Evolutionary conservation across 768 basidiomycete species (phyloP).

Genomic region (Boletus vinaceobasis): DNA sequence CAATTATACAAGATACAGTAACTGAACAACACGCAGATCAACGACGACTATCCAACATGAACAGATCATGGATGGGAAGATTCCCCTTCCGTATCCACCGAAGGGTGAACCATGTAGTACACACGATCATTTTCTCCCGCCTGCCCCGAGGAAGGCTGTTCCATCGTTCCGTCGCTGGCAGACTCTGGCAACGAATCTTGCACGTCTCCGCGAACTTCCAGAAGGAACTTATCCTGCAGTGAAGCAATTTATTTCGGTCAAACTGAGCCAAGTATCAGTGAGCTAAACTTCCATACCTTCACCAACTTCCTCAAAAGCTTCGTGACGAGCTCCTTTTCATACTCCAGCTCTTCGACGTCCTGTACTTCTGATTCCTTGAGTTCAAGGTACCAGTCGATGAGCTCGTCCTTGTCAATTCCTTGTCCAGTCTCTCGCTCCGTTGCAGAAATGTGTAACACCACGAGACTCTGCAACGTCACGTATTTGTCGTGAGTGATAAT

Average conservation of each 20-base stretch:
- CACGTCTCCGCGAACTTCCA: conserved; percentile 81
- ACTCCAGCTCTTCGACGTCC: conserved; percentile 83
- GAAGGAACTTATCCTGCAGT: conserved; percentile 73
- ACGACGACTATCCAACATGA: background rate
- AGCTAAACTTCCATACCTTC: conserved; percentile 52
- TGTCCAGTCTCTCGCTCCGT: conserved; percentile 70
- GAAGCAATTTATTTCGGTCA: background rate
- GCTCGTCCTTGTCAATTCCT: conserved; percentile 84
- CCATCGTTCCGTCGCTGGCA: conserved; percentile 51
- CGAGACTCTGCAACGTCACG: conserved; percentile 82
- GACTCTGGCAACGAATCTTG: conserved; percentile 71
- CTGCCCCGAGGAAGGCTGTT: conserved; percentile 45
- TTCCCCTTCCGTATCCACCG: conserved; percentile 67
- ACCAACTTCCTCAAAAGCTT: conserved; percentile 89
- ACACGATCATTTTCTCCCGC: conserved; percentile 63
- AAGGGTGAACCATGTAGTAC: conserved; percentile 89
- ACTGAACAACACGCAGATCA: conserved; percentile 10
- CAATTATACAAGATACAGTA: conserved; percentile 10
- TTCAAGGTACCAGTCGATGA: conserved; percentile 97
- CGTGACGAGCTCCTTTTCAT: conserved; percentile 83
- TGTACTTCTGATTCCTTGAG: conserved; percentile 78
- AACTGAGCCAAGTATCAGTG: background rate
- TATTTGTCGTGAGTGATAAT: conserved; percentile 96
- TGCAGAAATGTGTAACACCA: conserved; percentile 77
- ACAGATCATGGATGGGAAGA: conserved; percentile 31